Conservation (phyloP, 495 filamentous ascomycete species). For the Penicillium taxi region DNA sequence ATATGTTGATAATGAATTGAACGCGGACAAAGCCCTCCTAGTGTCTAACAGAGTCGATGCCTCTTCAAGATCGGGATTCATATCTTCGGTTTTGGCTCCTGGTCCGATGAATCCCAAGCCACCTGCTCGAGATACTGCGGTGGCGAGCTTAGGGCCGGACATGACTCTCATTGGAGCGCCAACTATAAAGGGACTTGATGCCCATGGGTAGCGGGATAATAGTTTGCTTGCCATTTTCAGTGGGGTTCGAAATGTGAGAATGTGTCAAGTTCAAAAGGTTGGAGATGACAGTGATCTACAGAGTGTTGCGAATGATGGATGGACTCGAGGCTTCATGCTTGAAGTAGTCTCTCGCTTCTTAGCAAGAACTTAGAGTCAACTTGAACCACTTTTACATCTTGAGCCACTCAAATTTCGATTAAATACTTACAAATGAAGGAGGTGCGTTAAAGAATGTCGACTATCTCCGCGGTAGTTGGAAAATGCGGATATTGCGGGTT, state of each 20-base stretch:
- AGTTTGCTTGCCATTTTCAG: slow-evolving; percentile 15
- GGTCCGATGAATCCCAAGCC: slow-evolving; percentile 51
- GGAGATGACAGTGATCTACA: too few relatives aligned
- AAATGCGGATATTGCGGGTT: too few relatives aligned
- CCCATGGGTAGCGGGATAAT: slow-evolving; percentile 53
- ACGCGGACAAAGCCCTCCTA: slow-evolving; percentile 5
- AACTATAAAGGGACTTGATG: slow-evolving; percentile 51
- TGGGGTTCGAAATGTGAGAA: too few relatives aligned
- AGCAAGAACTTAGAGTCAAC: too few relatives aligned
- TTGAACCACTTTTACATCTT: too few relatives aligned
- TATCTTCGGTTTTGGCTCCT: slow-evolving; percentile 27
- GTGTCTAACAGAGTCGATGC: slow-evolving; percentile 18
- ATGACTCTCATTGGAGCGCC: slow-evolving; percentile 68
- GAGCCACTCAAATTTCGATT: too few relatives aligned
- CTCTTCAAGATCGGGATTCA: slow-evolving; percentile 26
- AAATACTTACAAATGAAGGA: too few relatives aligned
- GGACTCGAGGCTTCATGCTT: too few relatives aligned
- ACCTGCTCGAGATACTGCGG: slow-evolving; percentile 56
- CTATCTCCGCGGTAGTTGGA: too few relatives aligned
- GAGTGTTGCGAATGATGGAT: neutral
- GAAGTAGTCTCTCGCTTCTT: too few relatives aligned
- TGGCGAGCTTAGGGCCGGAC: slow-evolving; percentile 49
- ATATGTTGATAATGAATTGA: slow-evolving; percentile 9
- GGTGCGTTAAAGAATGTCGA: too few relatives aligned
- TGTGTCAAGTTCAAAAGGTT: too few relatives aligned